phyloP scores from a whole-genome alignment of 2,329 filamentous ascomycete species.

The Alternaria atra region DNA sequence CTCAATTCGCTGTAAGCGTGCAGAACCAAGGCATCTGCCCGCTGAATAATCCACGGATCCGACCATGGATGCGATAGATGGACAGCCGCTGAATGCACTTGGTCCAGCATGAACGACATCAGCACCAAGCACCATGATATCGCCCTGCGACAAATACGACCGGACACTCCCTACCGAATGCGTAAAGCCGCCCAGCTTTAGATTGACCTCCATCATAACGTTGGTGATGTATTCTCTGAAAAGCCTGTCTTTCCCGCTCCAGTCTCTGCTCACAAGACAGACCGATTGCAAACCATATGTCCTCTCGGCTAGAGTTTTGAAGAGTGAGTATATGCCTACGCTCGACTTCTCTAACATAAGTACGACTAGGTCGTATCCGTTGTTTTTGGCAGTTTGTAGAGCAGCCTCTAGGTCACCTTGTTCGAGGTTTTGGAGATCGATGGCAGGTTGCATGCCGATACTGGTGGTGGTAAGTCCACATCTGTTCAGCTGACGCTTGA shows the following conservation, averaged over 20 bases:
- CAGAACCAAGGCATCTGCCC: constrained; percentile 47
- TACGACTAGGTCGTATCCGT: too few species aligned
- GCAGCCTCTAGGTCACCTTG: too few species aligned
- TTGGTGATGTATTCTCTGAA: constrained; percentile 26
- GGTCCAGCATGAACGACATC: constrained; percentile 56
- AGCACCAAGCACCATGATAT: background rate
- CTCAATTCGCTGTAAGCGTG: constrained; percentile 43
- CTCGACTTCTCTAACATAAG: too few species aligned
- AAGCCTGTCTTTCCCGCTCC: background rate
- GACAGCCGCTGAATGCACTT: constrained; percentile 30
- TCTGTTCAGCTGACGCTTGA: too few species aligned
- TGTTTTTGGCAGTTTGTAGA: too few species aligned
- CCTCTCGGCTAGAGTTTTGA: background rate
- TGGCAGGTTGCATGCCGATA: too few species aligned
- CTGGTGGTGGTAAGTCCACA: too few species aligned
- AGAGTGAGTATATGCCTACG: background rate
- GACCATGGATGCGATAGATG: constrained; percentile 55
- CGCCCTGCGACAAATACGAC: background rate
- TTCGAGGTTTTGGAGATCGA: too few species aligned
- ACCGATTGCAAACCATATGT: constrained; percentile 17
- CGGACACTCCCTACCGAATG: constrained; percentile 17
- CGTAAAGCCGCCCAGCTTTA: constrained; percentile 38
- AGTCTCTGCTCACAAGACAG: constrained; percentile 14
- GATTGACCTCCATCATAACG: constrained; percentile 40
- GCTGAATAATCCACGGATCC: constrained; percentile 48